These are phyloP conservation scores for Yamadazyma songkhlaensis DNA, from an alignment of 1,139 yeast genomes.

Conservation along the genomic window DNA sequence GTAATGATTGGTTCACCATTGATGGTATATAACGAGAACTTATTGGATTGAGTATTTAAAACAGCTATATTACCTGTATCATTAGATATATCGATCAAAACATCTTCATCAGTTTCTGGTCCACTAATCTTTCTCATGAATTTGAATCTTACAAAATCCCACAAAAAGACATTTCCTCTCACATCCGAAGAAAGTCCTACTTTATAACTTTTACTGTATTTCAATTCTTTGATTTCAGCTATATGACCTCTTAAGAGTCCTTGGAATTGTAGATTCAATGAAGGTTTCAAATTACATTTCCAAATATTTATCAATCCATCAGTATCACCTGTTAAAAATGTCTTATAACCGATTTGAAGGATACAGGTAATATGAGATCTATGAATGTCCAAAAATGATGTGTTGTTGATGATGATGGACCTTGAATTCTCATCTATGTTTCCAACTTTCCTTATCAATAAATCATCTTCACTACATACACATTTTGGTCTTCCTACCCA, in stretches of 20 bases:
- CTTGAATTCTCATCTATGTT: constrained; percentile 26
- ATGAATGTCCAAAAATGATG: constrained; percentile 42
- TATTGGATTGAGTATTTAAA: constrained; percentile 18
- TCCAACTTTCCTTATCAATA: constrained; percentile 35
- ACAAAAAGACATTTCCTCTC: constrained; percentile 48
- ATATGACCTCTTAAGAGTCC: constrained; percentile 56
- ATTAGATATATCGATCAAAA: constrained; percentile 48
- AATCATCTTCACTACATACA: constrained; percentile 35
- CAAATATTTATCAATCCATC: constrained; percentile 58
- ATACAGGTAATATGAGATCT: constrained; percentile 31
- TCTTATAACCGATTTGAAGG: constrained; percentile 34
- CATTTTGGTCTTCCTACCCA: constrained; percentile 50
- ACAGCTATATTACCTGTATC: constrained; percentile 54
- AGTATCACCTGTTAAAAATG: constrained; percentile 51
- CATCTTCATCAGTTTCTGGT: constrained; percentile 13
- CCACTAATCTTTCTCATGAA: constrained; percentile 41
- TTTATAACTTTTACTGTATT: constrained; percentile 49
- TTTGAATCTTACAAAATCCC: constrained; percentile 57
- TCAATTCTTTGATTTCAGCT: constrained; percentile 37
- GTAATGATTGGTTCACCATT: constrained; percentile 49
- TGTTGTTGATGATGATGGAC: constrained; percentile 41
- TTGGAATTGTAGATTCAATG: constrained; percentile 36
- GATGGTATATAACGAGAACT: constrained; percentile 43
- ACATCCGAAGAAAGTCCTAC: constrained; percentile 50
- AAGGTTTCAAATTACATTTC: constrained; percentile 35